Base-by-base conservation (phyloP, 176 grass and related monocot species). In the Carex kokanica region DNA sequence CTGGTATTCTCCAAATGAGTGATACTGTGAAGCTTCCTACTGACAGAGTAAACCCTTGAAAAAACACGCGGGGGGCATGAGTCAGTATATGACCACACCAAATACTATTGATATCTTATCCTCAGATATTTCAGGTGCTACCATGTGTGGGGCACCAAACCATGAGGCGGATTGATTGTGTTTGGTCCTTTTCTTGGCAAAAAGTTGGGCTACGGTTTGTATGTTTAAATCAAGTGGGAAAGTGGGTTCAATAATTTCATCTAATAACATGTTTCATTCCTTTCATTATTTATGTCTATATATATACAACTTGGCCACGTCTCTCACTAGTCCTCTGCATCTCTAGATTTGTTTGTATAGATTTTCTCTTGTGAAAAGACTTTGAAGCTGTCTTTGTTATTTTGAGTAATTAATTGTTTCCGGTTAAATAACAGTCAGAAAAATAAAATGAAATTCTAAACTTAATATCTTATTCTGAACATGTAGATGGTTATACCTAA, bases 141-240 rank as follows among this genome's bases (percentile, higher is more conserved):
- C 6, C 21, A 72, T 72, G 40, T 20, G 68, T 72, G 68, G 40
- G 68, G 68, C 6, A 45, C 18, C n/a, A 59, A 64, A 49, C 6
- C 53, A 81, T 45, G 56, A 80, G 55, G 58, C 4, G 29, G 60
- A 82, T 82, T 82, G 60, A 82, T 82, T 82, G 21, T 82, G 80
- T 82, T 82, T 51, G 24, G 73, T 78, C 51, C 73, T 77, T 77
- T 77, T 77, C 73, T 78, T 6, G 73, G 24, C 12, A 29, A 78
- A 77, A 78, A 56, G 80, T 82, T 82, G 40, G 61, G 60, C 54
- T 82, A 14, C 8, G 41, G 63, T 82, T 82, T 40, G 61, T 67
- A 62, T 82, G 61, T 67, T 63, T 64, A 47, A 47, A 81, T 43
- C 29, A 80, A 62, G 78, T 80, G 78, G 78, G 78, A 61, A 43